Conservation (phyloP, 257 asterid species). For the Ligustrum vulgare region DNA sequence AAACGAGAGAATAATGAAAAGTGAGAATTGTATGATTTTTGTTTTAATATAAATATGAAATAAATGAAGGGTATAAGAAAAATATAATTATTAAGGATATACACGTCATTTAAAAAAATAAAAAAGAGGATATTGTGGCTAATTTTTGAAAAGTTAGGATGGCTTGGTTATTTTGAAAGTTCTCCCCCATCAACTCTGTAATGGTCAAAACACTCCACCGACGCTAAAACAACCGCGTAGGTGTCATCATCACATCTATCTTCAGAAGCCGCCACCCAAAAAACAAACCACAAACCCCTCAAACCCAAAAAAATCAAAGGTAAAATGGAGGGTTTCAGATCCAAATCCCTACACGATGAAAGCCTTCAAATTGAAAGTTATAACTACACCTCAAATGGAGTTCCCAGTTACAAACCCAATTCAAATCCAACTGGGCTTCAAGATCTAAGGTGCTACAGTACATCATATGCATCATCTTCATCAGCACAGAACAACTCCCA, state of each 20-base stretch:
- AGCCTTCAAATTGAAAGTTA: conserved; percentile 36
- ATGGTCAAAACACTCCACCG: not conserved
- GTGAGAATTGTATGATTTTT: too few species aligned
- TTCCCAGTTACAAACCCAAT: conserved; percentile 18
- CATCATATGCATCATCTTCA: conserved; percentile 54
- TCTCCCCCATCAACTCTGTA: not conserved
- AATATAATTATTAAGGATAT: too few species aligned
- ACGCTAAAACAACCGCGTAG: not conserved
- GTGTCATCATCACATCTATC: not conserved
- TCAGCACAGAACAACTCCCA: conserved; percentile 28
- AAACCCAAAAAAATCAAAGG: too few species aligned
- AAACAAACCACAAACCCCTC: not conserved
- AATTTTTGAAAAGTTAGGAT: too few species aligned
- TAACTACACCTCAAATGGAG: conserved; percentile 22
- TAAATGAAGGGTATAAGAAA: too few species aligned
- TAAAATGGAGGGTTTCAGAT: conserved; percentile 56
- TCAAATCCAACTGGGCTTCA: conserved; percentile 53
- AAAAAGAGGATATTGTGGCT: too few species aligned
- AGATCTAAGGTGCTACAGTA: conserved; percentile 76
- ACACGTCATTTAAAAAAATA: too few species aligned
- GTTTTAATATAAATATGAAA: too few species aligned
- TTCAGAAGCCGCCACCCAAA: not conserved
- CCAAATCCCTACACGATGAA: conserved; percentile 40
- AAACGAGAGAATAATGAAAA: too few species aligned
- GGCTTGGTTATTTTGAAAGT: too few species aligned